A percentile compares a stretch with the other conserved stretches of the same genome.
These are phyloP conservation scores for Backusella luteola DNA, from an alignment of 192 early-diverging fungal genomes.

Conservation along the genomic window DNA sequence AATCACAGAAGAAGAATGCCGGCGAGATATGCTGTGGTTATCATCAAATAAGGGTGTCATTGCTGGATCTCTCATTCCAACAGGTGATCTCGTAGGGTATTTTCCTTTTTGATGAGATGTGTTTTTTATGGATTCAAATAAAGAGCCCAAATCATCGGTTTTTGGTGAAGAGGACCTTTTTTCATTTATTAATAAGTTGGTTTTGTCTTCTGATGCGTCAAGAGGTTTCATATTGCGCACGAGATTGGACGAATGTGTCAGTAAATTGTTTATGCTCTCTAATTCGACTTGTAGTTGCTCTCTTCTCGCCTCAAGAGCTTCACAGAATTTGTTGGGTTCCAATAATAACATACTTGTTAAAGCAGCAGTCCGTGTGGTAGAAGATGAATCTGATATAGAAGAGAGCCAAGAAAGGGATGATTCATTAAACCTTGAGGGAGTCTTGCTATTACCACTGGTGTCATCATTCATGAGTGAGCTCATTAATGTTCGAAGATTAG, in stretches of 20 bases:
- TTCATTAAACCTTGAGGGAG: neutral
- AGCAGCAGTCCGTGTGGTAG: neutral
- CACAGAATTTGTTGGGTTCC: conserved; percentile 10
- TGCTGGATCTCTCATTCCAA: neutral
- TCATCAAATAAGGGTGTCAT: neutral
- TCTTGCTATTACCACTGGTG: neutral
- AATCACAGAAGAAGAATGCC: neutral
- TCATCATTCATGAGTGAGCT: neutral
- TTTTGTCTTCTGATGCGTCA: neutral
- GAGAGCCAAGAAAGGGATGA: neutral
- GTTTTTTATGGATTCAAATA: neutral
- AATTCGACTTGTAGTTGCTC: conserved; percentile 12
- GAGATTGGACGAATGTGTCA: conserved; percentile 4
- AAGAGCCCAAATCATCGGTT: neutral
- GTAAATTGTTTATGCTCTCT: conserved; percentile 6
- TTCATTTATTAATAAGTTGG: neutral
- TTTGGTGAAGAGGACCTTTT: neutral
- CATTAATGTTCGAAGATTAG: conserved; percentile 12
- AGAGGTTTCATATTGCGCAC: neutral
- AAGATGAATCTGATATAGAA: neutral
- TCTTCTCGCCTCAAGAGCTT: neutral
- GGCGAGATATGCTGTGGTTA: neutral
- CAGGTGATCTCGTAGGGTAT: neutral
- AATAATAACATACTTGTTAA: conserved; percentile 12
- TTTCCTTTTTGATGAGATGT: neutral